Evolutionary conservation across 176 grass and related monocot species (phyloP), one percentile per base, ranked within the genome.

Genomic region (Chloris gayana): DNA sequence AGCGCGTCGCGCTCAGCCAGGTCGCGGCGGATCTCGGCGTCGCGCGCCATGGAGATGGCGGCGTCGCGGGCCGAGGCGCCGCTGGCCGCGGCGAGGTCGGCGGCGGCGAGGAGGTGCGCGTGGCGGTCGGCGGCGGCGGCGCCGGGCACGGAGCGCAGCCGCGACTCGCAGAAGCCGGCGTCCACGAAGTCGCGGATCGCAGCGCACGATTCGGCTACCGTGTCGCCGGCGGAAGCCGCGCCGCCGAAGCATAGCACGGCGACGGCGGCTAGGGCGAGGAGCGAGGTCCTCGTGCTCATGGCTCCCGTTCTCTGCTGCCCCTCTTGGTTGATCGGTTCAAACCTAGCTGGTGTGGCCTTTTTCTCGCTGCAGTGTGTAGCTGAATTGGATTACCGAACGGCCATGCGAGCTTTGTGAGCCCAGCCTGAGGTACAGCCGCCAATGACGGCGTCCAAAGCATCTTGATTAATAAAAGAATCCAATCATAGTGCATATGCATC

Each of bases 181-280:
- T 85, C 74, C n/a, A 82, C 83, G 69, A 92, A 88, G 53, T 87
- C 79, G 14, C 83, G 74, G 82, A 91, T 87, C 31, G 80, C 91
- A 21, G 34, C 1, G 80, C 80, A 87, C 14, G 83, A 80, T 41
- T 39, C 56, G 7, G 37, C 29, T 14, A 86, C 74, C 11, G 75
- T 44, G 75, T 89, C 79, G 34, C 7, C 7, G 15, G 1, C 29
- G 6, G 21, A 60, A 8, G 51, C n/a, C 14, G 35, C 82, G 64
- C 41, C 0, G 37, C 32, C 11, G 67, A 27, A 15, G 7, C 64
- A 11, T 62, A 72, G 22, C 19, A 42, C 0, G 39, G n/a, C 8
- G 5, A 37, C 38, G 1, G 5, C 45, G 24, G 9, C 33, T 2
- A 81, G 17, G 67, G 24, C 4, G 72, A 38, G 47, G 25, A 2